Base-by-base conservation (phyloP, 257 asterid species). In the Fraxinus americana region DNA sequence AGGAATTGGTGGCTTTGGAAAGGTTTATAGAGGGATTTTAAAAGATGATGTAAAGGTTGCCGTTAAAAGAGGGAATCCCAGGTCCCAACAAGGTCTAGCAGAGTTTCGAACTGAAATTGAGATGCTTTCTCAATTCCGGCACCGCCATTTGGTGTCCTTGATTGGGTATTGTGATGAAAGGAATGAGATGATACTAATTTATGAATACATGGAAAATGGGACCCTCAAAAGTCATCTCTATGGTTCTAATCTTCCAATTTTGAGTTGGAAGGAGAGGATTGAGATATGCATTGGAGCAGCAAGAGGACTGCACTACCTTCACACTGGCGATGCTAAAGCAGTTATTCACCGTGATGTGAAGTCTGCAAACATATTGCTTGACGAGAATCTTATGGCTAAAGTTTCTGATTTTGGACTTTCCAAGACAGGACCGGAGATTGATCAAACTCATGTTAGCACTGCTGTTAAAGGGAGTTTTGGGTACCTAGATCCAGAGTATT, bases 381-480 rank as follows among this genome's bases (percentile, higher is more conserved):
- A 89, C 12, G 90, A 86, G 87, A 86, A 81, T 78, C 38, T 88
- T n/a, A 80, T 86, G 88, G 90, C 90, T 1, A 89, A 89, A 81
- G 89, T 89, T 27, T 86, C 92, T 7, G 90, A 89, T 78, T 89
- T 89, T 1, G 92, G 92, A 19, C 92, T 89, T 17, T 89, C 92
- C 1, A 89, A 89, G 78, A 82, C 89, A 0, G 92, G 92, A 38
- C 90, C 90, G 0, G 89, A 84, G 75, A 39, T 88, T 7, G 92
- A 88, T 73, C 82, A 81, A 77, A 77, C 81, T 4, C 81, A 77
- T 21, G 90, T 88, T 29, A 88, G 94, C 43, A 89, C 94, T 2
- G 89, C 93, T 19, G 93, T 87, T 1, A 89, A 87, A 80, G 92
- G 92, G 70, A 88, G 92, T 21, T 88, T 88, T 21, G 92, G 92